These are phyloP conservation scores for Sugiyamaella novakii DNA, from an alignment of 1,139 yeast genomes.

Conservation along the genomic window DNA sequence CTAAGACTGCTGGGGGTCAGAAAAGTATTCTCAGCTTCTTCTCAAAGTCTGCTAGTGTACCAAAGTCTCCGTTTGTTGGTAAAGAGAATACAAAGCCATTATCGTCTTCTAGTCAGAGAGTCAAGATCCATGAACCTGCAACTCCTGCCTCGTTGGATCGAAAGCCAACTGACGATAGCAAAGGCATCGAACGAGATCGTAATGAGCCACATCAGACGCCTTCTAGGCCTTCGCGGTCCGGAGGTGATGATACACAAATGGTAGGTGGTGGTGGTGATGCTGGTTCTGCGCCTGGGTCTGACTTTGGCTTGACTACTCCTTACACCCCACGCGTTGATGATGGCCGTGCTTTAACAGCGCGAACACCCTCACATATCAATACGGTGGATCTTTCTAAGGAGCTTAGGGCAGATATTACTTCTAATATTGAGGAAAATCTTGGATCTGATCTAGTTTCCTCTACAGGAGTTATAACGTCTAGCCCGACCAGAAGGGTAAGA, in stretches of 20 bases:
- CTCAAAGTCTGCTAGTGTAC: slow-evolving; percentile 24
- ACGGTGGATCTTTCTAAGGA: slow-evolving; percentile 19
- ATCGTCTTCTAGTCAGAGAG: slow-evolving; percentile 9
- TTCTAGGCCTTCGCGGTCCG: slow-evolving; percentile 19
- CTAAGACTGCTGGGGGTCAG: slow-evolving; percentile 22
- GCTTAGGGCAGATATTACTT: not conserved
- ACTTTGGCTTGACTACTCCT: slow-evolving; percentile 20
- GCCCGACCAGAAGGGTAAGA: slow-evolving; percentile 26
- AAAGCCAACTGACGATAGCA: not conserved
- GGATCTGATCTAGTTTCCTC: slow-evolving; percentile 11
- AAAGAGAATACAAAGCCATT: slow-evolving; percentile 8
- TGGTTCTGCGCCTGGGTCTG: not conserved
- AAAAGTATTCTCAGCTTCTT: slow-evolving; percentile 33
- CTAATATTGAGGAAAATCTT: not conserved
- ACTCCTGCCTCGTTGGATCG: slow-evolving; percentile 17
- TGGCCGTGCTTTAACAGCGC: slow-evolving; percentile 6
- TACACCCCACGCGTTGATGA: slow-evolving; percentile 19
- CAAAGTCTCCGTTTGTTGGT: slow-evolving; percentile 14
- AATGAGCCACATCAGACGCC: slow-evolving; percentile 18
- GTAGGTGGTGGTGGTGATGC: slow-evolving; percentile 10
- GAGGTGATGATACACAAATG: slow-evolving; percentile 7
- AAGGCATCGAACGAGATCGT: slow-evolving; percentile 4
- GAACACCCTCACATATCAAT: slow-evolving; percentile 16
- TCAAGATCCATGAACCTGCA: slow-evolving; percentile 14
- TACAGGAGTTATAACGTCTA: slow-evolving; percentile 12